These are phyloP conservation scores for Juncus effusus DNA, from an alignment of 176 grass and related monocot genomes.

Conservation along the genomic window DNA sequence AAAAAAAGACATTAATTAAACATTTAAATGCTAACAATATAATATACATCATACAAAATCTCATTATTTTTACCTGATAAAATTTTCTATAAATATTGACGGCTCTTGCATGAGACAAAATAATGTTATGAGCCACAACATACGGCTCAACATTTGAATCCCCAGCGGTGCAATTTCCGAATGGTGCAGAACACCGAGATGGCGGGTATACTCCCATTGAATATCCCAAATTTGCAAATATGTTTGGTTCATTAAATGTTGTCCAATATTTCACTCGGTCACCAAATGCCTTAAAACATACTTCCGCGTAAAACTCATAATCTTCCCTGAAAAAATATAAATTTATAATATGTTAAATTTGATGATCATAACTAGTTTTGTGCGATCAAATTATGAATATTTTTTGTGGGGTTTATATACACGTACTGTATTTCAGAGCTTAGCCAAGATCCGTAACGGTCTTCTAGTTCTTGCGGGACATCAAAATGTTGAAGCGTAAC, in stretches of 20 bases:
- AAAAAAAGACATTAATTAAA: neutral
- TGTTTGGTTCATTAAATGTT: slow-evolving; percentile 57
- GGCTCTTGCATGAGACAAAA: slow-evolving; percentile 59
- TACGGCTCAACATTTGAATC: slow-evolving; percentile 73
- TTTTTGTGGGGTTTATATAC: neutral
- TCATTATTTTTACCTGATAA: slow-evolving; percentile 42
- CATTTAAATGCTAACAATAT: neutral
- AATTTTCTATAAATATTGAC: slow-evolving; percentile 52
- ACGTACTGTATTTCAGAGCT: slow-evolving; percentile 50
- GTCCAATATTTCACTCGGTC: slow-evolving; percentile 65
- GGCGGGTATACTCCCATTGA: slow-evolving; percentile 34
- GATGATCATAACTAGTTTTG: neutral
- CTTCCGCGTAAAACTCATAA: slow-evolving; percentile 39
- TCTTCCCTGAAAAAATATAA: slow-evolving; percentile 43
- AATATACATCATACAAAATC: neutral
- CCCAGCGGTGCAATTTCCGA: slow-evolving; percentile 43
- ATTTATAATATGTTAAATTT: neutral
- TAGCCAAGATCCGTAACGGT: slow-evolving; percentile 52
- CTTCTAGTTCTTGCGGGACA: slow-evolving; percentile 46
- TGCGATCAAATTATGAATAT: neutral
- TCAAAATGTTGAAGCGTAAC: slow-evolving; percentile 58
- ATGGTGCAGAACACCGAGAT: slow-evolving; percentile 42
- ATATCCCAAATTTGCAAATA: slow-evolving; percentile 27
- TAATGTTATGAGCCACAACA: slow-evolving; percentile 57
- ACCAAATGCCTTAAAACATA: slow-evolving; percentile 68